phyloP scores from a whole-genome alignment of 257 asterid genomes.

The Plectranthus barbatus region DNA sequence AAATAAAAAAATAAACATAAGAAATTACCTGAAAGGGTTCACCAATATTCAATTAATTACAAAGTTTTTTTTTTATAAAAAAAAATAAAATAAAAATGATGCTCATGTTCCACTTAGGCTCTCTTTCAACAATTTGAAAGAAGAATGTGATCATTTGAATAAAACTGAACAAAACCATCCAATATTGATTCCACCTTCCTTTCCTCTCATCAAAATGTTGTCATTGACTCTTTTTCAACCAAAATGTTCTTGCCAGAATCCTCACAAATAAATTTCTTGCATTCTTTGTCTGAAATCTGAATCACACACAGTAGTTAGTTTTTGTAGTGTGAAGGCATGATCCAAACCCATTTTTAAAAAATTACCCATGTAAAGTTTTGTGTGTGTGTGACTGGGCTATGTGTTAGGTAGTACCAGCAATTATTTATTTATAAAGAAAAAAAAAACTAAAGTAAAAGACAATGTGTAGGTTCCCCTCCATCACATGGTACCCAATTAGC shows the following conservation, averaged over 20 bases:
- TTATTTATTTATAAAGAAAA: background rate
- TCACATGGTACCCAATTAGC: conserved; percentile 46
- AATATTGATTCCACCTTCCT: conserved; percentile 8
- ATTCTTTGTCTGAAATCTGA: background rate
- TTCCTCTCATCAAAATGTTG: conserved; percentile 2
- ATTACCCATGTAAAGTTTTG: conserved; percentile 20
- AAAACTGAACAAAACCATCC: background rate
- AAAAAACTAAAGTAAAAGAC: conserved; percentile 22
- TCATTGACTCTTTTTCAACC: conserved; percentile 17
- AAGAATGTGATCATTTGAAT: background rate
- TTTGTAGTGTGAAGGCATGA: conserved; percentile 20
- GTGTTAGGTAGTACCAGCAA: conserved; percentile 30
- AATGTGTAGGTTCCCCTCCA: conserved; percentile 19
- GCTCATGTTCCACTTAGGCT: background rate
- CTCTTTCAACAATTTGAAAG: background rate
- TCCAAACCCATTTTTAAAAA: conserved; percentile 8
- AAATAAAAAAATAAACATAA: conserved; percentile 1
- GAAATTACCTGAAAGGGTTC: conserved; percentile 2
- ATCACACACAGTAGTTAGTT: conserved; percentile 11
- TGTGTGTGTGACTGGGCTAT: conserved; percentile 23
- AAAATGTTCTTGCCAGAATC: conserved; percentile 6
- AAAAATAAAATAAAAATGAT: background rate
- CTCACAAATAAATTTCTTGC: background rate
- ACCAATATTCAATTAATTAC: too few relatives aligned
- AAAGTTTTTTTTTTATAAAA: background rate